Evolutionary conservation across 1,284 basidiomycete species (phyloP), one percentile per base, ranked within the genome.

Genomic region (Cutaneotrichosporon dermatis): DNA sequence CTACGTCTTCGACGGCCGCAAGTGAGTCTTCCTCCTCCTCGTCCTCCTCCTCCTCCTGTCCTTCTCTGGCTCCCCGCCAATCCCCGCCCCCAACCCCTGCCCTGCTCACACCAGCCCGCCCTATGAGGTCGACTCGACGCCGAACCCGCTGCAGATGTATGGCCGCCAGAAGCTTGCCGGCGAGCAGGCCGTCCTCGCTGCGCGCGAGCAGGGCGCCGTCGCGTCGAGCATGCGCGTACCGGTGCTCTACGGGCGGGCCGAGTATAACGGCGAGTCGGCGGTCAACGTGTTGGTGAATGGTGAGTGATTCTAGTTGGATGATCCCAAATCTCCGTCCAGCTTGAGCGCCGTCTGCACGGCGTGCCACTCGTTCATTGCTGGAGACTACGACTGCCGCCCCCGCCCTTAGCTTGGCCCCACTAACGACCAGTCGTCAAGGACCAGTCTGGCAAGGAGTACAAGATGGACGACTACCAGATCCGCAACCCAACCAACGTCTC

Each of bases 71-170:
- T n/a, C n/a, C n/a, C n/a, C n/a, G n/a, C n/a, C n/a, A n/a, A n/a
- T n/a, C n/a, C n/a, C 25, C 25, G 3, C 25, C 25, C 25, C 2
- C 25, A 3, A 2, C 3, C 3, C 25, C 25, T 25, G 2, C 25
- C 2, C 25, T 2, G 15, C 51, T 64, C 41, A 44, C 39, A n/a
- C 2, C 57, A 77, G 76, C 25, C 80, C 81, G 6, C 81, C 81
- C 0, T 82, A 82, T 69, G 69, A 74, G 45, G 76, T 79, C 25
- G 66, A 76, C 35, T 76, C 73, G 48, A 58, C 63, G 40, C 78
- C 80, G 1, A 75, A 80, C 57, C 81, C 81, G 7, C 75, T 82
- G 34, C 79, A 82, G 61, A 74, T 77, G 59, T 82, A 82, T 54
- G 80, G 80, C 43, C 66, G 69, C 9, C 75, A 76, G 62, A 76